A percentile compares a stretch with the other conserved stretches of the same genome.
These are phyloP conservation scores for Pisolithus microcarpus DNA, from an alignment of 768 basidiomycete species.

Conservation along the genomic window DNA sequence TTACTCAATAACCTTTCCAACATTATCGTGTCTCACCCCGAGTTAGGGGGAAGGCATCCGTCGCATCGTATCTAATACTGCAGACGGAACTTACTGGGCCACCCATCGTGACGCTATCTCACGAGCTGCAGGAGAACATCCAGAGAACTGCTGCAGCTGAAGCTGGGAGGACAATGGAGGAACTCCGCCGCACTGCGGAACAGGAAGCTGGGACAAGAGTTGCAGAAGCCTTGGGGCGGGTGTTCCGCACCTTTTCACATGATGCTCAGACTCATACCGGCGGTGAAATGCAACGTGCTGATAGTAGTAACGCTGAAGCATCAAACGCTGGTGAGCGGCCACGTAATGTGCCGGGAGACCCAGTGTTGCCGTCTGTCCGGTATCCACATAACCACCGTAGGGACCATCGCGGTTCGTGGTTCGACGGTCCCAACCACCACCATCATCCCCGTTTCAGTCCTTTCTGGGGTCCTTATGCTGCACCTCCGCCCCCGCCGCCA, in stretches of 20 bases:
- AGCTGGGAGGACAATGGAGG: constrained; percentile 34
- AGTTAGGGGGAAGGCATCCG: constrained; percentile 62
- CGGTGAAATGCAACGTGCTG: constrained; percentile 2
- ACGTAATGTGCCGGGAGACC: background rate
- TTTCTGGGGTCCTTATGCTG: constrained; percentile 14
- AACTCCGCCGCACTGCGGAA: constrained; percentile 45
- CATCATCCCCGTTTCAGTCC: constrained; percentile 3
- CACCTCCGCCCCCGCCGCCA: constrained; percentile 20
- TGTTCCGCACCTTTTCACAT: constrained; percentile 49
- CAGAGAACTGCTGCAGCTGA: constrained; percentile 38
- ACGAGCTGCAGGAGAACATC: constrained; percentile 48
- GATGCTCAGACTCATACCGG: constrained; percentile 17
- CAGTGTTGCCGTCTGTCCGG: constrained; percentile 8
- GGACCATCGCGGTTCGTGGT: constrained; percentile 23
- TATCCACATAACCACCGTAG: constrained; percentile 10
- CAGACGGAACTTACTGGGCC: constrained; percentile 63
- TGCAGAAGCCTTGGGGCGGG: constrained; percentile 51
- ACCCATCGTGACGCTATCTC: constrained; percentile 54
- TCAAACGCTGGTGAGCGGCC: background rate
- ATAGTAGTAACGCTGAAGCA: background rate
- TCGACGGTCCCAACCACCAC: constrained; percentile 8
- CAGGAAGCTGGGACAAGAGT: constrained; percentile 60
- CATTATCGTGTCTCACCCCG: constrained; percentile 60
- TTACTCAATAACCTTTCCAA: constrained; percentile 50
- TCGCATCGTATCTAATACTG: constrained; percentile 54